A percentile compares a stretch with the other conserved stretches of the same genome.
phyloP scores from a whole-genome alignment of 2,329 filamentous ascomycete species.

The Trichoderma sp. region DNA sequence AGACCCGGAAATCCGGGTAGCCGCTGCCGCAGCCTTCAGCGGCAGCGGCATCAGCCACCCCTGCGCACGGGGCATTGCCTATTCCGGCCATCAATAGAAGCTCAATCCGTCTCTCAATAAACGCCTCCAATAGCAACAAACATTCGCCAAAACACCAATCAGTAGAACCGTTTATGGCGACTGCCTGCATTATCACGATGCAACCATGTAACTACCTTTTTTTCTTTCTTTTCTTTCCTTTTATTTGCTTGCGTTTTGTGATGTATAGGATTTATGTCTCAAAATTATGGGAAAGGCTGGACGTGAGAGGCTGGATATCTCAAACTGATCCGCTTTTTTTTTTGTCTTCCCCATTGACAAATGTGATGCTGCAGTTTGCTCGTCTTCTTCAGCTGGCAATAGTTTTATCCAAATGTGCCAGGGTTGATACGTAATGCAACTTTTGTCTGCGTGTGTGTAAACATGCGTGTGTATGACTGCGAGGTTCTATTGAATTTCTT shows the following conservation, averaged over 20 bases:
- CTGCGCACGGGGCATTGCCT: conserved; percentile 29
- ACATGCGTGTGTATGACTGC: background rate
- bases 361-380: conserved; percentile 15
- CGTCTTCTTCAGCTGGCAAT: background rate
- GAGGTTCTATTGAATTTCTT: no score
- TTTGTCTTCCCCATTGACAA: background rate
- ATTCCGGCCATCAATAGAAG: conserved; percentile 42
- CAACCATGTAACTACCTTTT: background rate
- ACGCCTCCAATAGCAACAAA: conserved; percentile 25
- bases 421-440: background rate
- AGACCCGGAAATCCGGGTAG: background rate
- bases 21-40: no score
- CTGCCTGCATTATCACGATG: background rate
- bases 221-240: no score
- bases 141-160: background rate
- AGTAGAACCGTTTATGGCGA: background rate
- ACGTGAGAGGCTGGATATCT: conserved; percentile 1
- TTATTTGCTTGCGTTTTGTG: background rate
- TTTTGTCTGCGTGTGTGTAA: background rate
- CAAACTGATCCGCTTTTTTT: background rate
- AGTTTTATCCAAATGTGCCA: background rate
- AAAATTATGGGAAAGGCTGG: no score
- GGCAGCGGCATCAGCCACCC: background rate
- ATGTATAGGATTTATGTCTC: background rate
- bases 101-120: conserved; percentile 33